These are phyloP conservation scores for Graphilbum fragrans DNA, from an alignment of 2,329 filamentous ascomycete genomes.

Conservation along the genomic window DNA sequence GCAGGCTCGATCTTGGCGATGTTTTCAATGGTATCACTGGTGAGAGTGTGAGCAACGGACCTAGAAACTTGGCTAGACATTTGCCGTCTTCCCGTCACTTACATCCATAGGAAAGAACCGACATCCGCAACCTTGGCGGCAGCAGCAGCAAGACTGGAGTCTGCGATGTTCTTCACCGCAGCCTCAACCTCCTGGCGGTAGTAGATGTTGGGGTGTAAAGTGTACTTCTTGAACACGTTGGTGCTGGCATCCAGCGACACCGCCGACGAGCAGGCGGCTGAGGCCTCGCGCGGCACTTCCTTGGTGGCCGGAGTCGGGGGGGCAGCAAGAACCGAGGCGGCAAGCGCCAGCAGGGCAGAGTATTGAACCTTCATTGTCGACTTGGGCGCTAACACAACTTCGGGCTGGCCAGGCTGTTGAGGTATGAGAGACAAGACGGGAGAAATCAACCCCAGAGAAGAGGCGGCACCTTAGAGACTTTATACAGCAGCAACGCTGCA, in stretches of 20 bases:
- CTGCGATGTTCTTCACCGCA: slow-evolving; percentile 17
- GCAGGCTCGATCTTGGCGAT: slow-evolving; percentile 24
- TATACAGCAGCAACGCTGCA: too few relatives aligned
- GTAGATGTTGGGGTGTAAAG: slow-evolving; percentile 25
- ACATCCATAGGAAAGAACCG: slow-evolving; percentile 28
- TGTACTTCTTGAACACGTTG: slow-evolving; percentile 26
- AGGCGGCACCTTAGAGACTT: too few relatives aligned
- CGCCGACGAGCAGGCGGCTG: slow-evolving; percentile 19
- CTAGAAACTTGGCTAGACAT: background rate
- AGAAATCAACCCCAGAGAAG: too few relatives aligned
- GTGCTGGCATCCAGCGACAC: slow-evolving; percentile 24
- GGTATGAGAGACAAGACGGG: slow-evolving; percentile 1
- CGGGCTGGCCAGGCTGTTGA: slow-evolving; percentile 2
- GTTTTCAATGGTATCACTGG: slow-evolving; percentile 25
- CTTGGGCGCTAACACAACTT: slow-evolving; percentile 5
- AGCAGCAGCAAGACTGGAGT: slow-evolving; percentile 15
- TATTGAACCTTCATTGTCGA: slow-evolving; percentile 23
- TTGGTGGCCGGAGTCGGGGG: slow-evolving; percentile 16
- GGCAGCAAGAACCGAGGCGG: slow-evolving; percentile 20
- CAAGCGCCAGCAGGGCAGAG: slow-evolving; percentile 22
- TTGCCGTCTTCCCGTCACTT: slow-evolving; percentile 7
- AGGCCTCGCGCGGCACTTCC: slow-evolving; percentile 16
- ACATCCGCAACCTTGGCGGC: slow-evolving; percentile 24
- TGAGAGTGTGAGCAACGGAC: too few relatives aligned
- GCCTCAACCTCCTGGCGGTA: slow-evolving; percentile 24